Evolutionary conservation across 2,329 filamentous ascomycete genomes (phyloP).

Genomic region (Nemania sp.): DNA sequence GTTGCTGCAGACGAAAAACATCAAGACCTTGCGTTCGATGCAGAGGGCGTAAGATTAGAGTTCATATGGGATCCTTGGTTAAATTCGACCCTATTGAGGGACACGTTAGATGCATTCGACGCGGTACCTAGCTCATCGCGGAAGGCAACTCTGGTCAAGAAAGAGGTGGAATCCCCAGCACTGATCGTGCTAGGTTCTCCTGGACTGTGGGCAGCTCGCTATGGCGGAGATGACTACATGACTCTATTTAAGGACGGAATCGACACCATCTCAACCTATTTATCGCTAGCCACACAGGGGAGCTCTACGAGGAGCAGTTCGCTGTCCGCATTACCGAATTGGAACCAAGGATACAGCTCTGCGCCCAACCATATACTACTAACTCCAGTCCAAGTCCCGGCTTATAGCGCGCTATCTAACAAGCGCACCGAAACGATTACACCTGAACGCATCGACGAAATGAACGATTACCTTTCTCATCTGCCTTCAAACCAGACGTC

Average conservation of each 20-base stretch:
- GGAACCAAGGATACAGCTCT: slow-evolving; percentile 25
- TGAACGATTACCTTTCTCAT: slow-evolving; percentile 64
- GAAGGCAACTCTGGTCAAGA: slow-evolving; percentile 39
- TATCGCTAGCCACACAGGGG: slow-evolving; percentile 44
- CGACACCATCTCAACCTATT: slow-evolving; percentile 57
- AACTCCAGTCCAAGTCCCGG: slow-evolving; percentile 60
- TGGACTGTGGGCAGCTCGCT: slow-evolving; percentile 67
- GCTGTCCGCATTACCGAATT: slow-evolving; percentile 31
- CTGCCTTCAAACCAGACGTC: slow-evolving; percentile 56
- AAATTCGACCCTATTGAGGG: slow-evolving; percentile 60
- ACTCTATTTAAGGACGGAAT: slow-evolving; percentile 60
- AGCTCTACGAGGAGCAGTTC: slow-evolving; percentile 37
- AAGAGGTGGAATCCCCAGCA: slow-evolving; percentile 53
- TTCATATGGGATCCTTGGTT: slow-evolving; percentile 75
- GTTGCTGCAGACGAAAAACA: slow-evolving; percentile 56
- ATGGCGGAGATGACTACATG: slow-evolving; percentile 60
- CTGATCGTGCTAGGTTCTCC: slow-evolving; percentile 65
- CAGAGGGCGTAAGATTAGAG: slow-evolving; percentile 60
- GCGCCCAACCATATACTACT: slow-evolving; percentile 53
- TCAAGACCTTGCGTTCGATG: slow-evolving; percentile 58
- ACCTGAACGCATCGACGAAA: slow-evolving; percentile 60
- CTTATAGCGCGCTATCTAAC: slow-evolving; percentile 57
- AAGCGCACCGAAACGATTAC: slow-evolving; percentile 58
- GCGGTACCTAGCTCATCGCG: slow-evolving; percentile 34
- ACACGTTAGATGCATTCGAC: slow-evolving; percentile 56